Conservation (phyloP, 176 grass and related monocot species). For the Zea mays region Zm-B73-REFERENCE-NAM-5.0 NC_050097.1:31923001-31923500, state of each 20-base stretch:
- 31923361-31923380: slow-evolving; percentile 49
- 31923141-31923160: slow-evolving; percentile 67
- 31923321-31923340: slow-evolving; percentile 65
- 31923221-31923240: slow-evolving; percentile 63
- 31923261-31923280: slow-evolving; percentile 67
- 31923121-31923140: slow-evolving; percentile 55
- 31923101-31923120: slow-evolving; percentile 46
- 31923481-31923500: slow-evolving; percentile 31
- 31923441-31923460: slow-evolving; percentile 56
- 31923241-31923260: slow-evolving; percentile 71
- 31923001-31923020: no score
- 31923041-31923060: slow-evolving; percentile 56
- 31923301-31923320: slow-evolving; percentile 84
- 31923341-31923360: slow-evolving; percentile 45
- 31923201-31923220: slow-evolving; percentile 65
- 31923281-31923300: slow-evolving; percentile 75
- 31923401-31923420: slow-evolving; percentile 17
- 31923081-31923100: slow-evolving; percentile 24
- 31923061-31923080: slow-evolving; percentile 31
- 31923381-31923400: background rate
- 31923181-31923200: slow-evolving; percentile 55
- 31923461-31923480: slow-evolving; percentile 33
- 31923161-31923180: slow-evolving; percentile 53
- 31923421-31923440: slow-evolving; percentile 54
- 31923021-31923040: slow-evolving; percentile 43